These are phyloP conservation scores for Elaeis guineensis DNA, from an alignment of 176 grass and related monocot genomes.

Conservation along the genomic window DNA sequence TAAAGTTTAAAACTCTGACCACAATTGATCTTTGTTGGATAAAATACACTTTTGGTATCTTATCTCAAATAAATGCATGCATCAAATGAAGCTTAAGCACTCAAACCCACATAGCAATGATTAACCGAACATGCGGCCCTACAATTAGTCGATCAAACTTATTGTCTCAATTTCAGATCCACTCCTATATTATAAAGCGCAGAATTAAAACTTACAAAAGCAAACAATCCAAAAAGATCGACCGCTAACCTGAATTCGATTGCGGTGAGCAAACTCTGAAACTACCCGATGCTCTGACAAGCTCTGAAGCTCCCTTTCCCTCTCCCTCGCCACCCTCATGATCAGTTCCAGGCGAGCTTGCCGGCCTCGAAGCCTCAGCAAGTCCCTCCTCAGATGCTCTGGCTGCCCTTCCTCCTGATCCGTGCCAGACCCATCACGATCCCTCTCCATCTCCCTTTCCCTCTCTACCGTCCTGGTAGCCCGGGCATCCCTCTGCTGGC, in stretches of 20 bases:
- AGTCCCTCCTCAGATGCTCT: conserved; percentile 34
- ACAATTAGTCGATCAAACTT: too few relatives aligned
- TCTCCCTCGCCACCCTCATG: conserved; percentile 64
- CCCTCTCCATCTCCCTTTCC: conserved; percentile 39
- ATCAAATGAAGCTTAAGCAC: too few relatives aligned
- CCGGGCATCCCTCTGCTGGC: conserved; percentile 50
- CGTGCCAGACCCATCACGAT: conserved; percentile 1
- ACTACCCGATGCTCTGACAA: conserved; percentile 71
- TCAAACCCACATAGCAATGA: too few relatives aligned
- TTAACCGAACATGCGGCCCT: too few relatives aligned
- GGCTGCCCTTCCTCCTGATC: conserved; percentile 1
- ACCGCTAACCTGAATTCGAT: conserved; percentile 68
- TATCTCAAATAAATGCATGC: too few relatives aligned
- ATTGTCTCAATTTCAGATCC: too few relatives aligned
- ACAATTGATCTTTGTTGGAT: too few relatives aligned
- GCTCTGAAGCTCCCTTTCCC: conserved; percentile 80
- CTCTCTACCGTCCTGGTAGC: conserved; percentile 25
- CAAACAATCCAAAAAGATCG: not conserved
- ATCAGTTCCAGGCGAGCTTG: conserved; percentile 81
- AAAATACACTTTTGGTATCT: too few relatives aligned
- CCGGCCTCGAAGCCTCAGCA: conserved; percentile 62
- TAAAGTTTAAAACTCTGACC: too few relatives aligned
- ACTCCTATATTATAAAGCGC: not conserved
- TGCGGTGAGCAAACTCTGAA: conserved; percentile 62
- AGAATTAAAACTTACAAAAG: not conserved